These are phyloP conservation scores for Cylindrotheca fusiformis DNA, from an alignment of 108 stramenopile genomes.

Conservation along the genomic window DNA sequence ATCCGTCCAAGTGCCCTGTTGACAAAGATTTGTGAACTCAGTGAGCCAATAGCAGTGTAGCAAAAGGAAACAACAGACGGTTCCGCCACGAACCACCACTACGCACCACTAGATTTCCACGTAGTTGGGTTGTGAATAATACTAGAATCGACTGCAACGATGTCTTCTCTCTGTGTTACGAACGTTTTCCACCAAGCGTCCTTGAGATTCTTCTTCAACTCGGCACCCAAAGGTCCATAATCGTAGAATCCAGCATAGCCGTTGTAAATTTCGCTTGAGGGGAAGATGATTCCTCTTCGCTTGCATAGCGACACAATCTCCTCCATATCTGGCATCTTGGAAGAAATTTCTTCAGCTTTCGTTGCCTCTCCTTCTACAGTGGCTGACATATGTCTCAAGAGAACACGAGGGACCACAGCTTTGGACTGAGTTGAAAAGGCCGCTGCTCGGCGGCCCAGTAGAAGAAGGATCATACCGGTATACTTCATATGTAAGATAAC, in stretches of 20 bases:
- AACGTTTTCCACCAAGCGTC: constrained; percentile 93
- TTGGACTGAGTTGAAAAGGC: constrained; percentile 6
- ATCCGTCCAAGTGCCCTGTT: constrained; percentile 94
- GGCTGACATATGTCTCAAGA: not conserved
- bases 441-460: constrained; percentile 2
- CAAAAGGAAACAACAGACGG: not conserved
- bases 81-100: not conserved
- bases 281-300: constrained; percentile 95
- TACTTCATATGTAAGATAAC: constrained; percentile 12
- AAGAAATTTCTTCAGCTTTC: not conserved
- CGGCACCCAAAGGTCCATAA: constrained; percentile 94
- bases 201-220: constrained; percentile 88
- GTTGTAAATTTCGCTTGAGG: constrained; percentile 95
- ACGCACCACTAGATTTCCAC: constrained; percentile 89
- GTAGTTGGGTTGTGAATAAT: constrained; percentile 94
- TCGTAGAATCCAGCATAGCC: constrained; percentile 97
- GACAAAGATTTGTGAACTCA: not conserved
- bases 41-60: not conserved
- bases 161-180: constrained; percentile 87
- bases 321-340: constrained; percentile 63
- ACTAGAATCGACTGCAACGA: constrained; percentile 90
- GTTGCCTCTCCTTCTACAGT: constrained; percentile 2
- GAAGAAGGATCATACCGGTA: constrained; percentile 5
- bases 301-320: constrained; percentile 92
- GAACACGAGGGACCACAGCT: not conserved